Base-by-base conservation (phyloP, 345 rosid species). In the Viola odorata region DNA sequence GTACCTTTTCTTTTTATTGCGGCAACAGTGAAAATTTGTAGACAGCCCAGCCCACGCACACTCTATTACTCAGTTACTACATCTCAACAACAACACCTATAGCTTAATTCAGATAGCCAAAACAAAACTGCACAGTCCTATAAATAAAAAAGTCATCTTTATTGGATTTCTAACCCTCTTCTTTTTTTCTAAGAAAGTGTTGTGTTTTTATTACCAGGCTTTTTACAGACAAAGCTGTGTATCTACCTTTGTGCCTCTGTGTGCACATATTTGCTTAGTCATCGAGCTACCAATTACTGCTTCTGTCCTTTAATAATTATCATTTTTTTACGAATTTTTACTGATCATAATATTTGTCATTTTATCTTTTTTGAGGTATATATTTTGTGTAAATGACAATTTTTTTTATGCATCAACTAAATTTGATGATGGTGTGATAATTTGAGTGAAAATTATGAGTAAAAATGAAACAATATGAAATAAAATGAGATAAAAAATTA, bases 151-250 rank as follows among this genome's bases (percentile, higher is more conserved):
- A 37, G 36, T 37, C 45, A n/a, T 52, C 60, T 60, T 67, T 60
- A 13, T 60, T 53, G 60, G 53, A 53, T 45, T 60, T 67, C 53
- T 66, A 59, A 23, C 53, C 70, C 64, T n/a, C 1, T 36, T 17
- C 4, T 4, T 40, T 0, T 56, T 56, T 9, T 9, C 5, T 11
- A 23, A 23, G 32, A 23, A 23, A 23, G 2, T 23, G 32, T 23
- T 23, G 32, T 23, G 32, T 23, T 23, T 23, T 23, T 23, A 23
- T 23, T 23, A 23, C 32, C 40, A 39, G 53, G 53, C 53, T 50
- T 50, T 50, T 15, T 15, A n/a, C 53, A 16, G 11, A 3, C 4
- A 50, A 50, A 36, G 53, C 36, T 50, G 7, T 8, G 15, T 50
- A 14, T 45, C 17, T 14, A 15, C 53, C 17, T 50, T 16, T 50